phyloP scores from a whole-genome alignment of 345 rosid genomes.

The Bretschneidera sinensis region DNA sequence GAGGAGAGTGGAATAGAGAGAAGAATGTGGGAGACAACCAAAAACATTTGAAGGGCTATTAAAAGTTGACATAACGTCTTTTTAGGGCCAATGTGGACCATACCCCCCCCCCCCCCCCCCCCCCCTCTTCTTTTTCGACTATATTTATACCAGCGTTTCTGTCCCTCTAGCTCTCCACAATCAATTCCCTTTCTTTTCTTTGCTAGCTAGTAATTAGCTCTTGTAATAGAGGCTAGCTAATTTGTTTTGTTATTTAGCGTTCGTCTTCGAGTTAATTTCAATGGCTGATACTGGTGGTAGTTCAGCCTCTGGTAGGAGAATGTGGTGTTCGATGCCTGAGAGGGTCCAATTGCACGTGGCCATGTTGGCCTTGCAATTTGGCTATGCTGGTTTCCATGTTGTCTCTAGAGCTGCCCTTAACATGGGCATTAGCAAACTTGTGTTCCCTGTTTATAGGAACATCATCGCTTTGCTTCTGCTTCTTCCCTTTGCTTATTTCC shows the following conservation, averaged over 20 bases:
- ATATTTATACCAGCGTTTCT: conserved; percentile 29
- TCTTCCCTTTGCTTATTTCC: conserved; percentile 91
- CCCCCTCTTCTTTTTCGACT: too few species aligned
- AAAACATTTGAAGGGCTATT: conserved; percentile 22
- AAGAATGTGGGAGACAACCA: conserved; percentile 68
- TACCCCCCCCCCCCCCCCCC: conserved; percentile 2
- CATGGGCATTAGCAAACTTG: conserved; percentile 96
- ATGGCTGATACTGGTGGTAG: conserved; percentile 66
- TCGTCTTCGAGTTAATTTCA: neutral
- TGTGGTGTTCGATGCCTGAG: conserved; percentile 81
- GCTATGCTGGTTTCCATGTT: conserved; percentile 96
- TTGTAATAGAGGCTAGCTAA: too few species aligned
- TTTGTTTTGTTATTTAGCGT: neutral
- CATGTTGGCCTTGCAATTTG: conserved; percentile 95
- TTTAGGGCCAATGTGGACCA: conserved; percentile 27
- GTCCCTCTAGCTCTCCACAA: conserved; percentile 19
- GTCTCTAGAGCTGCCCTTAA: conserved; percentile 97
- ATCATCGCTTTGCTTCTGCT: conserved; percentile 91
- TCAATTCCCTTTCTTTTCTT: neutral
- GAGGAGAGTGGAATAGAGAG: conserved; percentile 17
- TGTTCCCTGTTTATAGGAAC: conserved; percentile 94
- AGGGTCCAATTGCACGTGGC: conserved; percentile 85
- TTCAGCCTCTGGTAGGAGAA: conserved; percentile 43
- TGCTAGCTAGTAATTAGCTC: too few species aligned
- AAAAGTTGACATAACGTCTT: conserved; percentile 31